These are phyloP conservation scores for Endothia cerciana DNA, from an alignment of 2,329 filamentous ascomycete species.

Conservation along the genomic window DNA sequence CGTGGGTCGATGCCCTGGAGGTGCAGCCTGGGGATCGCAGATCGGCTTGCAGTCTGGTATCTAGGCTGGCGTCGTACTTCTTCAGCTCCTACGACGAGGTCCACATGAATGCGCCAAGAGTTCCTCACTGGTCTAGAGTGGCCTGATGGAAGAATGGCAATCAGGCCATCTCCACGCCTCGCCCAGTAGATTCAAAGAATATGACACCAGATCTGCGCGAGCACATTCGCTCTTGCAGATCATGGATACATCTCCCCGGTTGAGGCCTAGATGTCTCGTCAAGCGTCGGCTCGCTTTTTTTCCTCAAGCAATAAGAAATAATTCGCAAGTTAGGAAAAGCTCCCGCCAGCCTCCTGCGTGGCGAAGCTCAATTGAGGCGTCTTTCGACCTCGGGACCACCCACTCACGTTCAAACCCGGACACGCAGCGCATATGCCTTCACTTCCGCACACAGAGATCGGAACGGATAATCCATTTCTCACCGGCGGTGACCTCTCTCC, in stretches of 20 bases:
- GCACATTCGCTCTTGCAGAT: background rate
- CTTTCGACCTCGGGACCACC: background rate
- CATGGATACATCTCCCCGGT: background rate
- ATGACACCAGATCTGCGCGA: background rate
- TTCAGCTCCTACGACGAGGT: background rate
- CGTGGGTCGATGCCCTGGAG: background rate
- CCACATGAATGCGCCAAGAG: background rate
- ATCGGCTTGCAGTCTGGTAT: background rate
- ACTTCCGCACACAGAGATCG: slow-evolving; percentile 61
- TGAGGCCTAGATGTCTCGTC: background rate
- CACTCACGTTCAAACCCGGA: background rate
- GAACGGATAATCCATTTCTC: slow-evolving; percentile 78
- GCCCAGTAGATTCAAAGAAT: background rate
- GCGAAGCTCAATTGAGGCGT: background rate
- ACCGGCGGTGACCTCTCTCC: slow-evolving; percentile 64
- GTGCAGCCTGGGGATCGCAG: background rate
- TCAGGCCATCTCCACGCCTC: background rate
- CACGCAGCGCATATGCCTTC: background rate
- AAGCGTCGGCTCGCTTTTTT: background rate
- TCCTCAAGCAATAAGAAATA: too few species aligned
- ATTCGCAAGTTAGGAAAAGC: background rate
- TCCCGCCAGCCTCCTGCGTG: background rate
- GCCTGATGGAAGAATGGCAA: background rate
- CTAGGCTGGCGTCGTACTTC: background rate
- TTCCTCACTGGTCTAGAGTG: background rate